phyloP scores from a whole-genome alignment of 2,329 filamentous ascomycete species.

The Pezicula radicicola region DNA sequence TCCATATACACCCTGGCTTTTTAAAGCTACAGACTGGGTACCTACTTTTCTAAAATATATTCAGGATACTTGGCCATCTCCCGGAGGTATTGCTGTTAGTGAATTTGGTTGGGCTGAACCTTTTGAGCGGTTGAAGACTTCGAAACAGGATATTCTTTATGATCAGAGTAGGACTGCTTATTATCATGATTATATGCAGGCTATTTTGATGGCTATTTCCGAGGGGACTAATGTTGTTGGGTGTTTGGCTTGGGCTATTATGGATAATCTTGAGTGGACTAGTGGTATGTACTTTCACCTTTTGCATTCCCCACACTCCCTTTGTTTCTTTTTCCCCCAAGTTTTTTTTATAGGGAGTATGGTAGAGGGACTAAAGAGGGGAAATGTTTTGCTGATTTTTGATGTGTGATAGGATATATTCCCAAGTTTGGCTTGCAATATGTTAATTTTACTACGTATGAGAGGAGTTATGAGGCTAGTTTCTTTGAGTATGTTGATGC shows the following conservation, averaged over 20 bases:
- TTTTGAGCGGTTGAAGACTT: slow-evolving; percentile 17
- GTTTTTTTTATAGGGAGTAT: background rate
- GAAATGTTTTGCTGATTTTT: background rate
- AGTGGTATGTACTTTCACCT: background rate
- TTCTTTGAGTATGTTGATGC: slow-evolving; percentile 27
- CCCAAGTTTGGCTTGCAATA: slow-evolving; percentile 41
- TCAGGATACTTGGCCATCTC: slow-evolving; percentile 20
- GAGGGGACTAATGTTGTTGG: slow-evolving; percentile 76
- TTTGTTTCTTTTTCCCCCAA: background rate
- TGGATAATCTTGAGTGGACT: slow-evolving; percentile 56
- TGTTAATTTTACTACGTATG: slow-evolving; percentile 36
- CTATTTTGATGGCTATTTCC: slow-evolving; percentile 64
- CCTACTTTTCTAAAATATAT: slow-evolving; percentile 21
- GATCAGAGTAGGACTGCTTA: slow-evolving; percentile 79
- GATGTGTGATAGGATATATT: background rate
- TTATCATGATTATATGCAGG: slow-evolving; percentile 72
- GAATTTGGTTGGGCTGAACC: slow-evolving; percentile 27
- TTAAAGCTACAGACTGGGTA: slow-evolving; percentile 22
- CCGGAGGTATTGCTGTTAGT: slow-evolving; percentile 18
- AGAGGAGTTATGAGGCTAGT: slow-evolving; percentile 21
- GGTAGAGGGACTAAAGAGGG: no score
- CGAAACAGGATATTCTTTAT: slow-evolving; percentile 51
- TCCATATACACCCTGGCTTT: slow-evolving; percentile 20
- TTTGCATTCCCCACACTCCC: background rate
- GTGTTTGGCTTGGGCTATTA: slow-evolving; percentile 83